Evolutionary conservation across 495 filamentous ascomycete species (phyloP), one percentile per base, ranked within the genome.

Genomic region (Penicillium chermesinum): DNA sequence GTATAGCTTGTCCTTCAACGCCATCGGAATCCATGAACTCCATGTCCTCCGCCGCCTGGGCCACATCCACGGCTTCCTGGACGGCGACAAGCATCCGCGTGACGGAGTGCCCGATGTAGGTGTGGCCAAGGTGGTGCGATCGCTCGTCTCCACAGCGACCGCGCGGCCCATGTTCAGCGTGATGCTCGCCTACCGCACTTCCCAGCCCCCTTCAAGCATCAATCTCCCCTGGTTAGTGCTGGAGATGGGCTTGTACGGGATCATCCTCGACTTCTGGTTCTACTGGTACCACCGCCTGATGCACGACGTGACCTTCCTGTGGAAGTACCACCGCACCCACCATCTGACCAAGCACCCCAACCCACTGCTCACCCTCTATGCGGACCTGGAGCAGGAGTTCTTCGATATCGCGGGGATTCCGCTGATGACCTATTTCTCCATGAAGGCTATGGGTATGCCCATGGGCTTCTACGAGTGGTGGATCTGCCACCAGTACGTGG

Each of bases 401-500:
- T 65, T 69, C 36, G 65, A 69, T 36, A 67, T 70, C 33, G 59
- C 61, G 18, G 65, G 64, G 10, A 55, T 67, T 10, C 65, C 67
- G 10, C 38, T 69, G 12, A 53, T 64, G 50, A 60, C 67, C n/a
- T 70, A 63, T 41, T 57, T 62, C 54, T 58, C 53, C 0, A 58
- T 70, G 48, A 48, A 50, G 35, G 19, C 55, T 2, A 53, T 69
- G 44, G 67, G 67, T 1, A 51, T 69, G 52, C 67, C 67, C 0
- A 64, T 70, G 61, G 63, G 63, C 9, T 69, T 70, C 46, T 70
- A 67, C 25, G 65, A 69, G 49, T 70, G 67, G 67, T 70, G 67
- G 67, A 47, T 70, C 27, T 67, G 67, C 47, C 67, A 69, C 37
- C 56, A 63, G 46, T 70, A 70, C 18, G 64, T 70, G 22, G 52